Base-by-base conservation (phyloP, 2,329 filamentous ascomycete species). In the Apiospora phragmitis region DNA sequence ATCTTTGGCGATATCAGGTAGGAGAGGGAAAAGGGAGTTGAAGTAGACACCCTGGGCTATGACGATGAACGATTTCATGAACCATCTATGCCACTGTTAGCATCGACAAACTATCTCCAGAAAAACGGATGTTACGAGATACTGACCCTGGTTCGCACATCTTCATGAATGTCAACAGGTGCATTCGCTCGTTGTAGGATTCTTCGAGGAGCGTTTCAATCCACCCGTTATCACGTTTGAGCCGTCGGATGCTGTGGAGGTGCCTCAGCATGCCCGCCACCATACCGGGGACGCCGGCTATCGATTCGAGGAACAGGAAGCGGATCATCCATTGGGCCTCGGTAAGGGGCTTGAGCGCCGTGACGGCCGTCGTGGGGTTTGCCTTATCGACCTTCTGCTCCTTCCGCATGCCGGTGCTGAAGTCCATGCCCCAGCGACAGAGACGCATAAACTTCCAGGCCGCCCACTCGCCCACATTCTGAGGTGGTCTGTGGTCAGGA, bases 251-350 rank as follows among this genome's bases (percentile, higher is more conserved):
- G 74, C 92, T 95, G 79, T 92, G 90, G 47, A 98, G 86, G 82
- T 99, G 96, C 43, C 96, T 88, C 21, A 98, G 86, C 93, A 97
- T 98, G 29, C 94, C 96, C 0, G 92, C 96, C 0, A 98, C 95
- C 94, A 98, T 98, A 9, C 96, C 96, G 0, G 96, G 96, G 0
- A 98, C 96, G 43, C 94, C 96, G 16, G 96, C 96, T 49, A 99
- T 94, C 67, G 92, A 95, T 81, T 99, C 96, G 43, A 99, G 88
- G 81, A 99, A 99, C 75, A 99, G 89, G 78, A 97, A 95, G 8
- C 95, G 89, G 67, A 93, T 89, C 76, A 98, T 84, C 92, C 96
- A 99, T 83, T 98, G 96, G 6, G 91, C 85, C 80, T 97, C 95
- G 0, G 90, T 96, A 86, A 97, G 77, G 79, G 91, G 83, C 85